These are phyloP conservation scores for Hysterium pulicare DNA, from an alignment of 2,329 filamentous ascomycete genomes.

Conservation along the genomic window DNA sequence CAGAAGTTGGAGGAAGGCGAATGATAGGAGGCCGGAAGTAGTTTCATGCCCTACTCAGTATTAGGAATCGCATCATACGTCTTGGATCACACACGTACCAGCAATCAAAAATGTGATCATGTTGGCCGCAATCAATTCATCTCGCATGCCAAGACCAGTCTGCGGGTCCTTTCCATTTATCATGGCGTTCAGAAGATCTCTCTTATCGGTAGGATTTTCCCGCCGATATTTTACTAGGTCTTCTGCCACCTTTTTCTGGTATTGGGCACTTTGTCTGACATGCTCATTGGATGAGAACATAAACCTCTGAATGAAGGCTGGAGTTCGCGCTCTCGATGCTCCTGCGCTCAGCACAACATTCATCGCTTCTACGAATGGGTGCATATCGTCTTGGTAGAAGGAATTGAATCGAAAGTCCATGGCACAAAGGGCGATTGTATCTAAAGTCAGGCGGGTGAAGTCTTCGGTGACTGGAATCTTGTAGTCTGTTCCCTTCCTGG, in stretches of 20 bases:
- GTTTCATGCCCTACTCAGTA: conserved; percentile 34
- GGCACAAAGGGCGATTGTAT: conserved; percentile 27
- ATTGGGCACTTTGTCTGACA: neutral
- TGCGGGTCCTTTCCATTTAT: conserved; percentile 56
- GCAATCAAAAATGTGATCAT: conserved; percentile 63
- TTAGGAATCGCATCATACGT: neutral
- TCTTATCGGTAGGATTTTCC: conserved; percentile 47
- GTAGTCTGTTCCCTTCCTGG: conserved; percentile 43
- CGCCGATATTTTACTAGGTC: conserved; percentile 53
- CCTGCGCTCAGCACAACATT: conserved; percentile 13
- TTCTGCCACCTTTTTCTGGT: conserved; percentile 12
- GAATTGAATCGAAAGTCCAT: conserved; percentile 31
- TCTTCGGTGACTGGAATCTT: conserved; percentile 25
- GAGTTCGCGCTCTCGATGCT: conserved; percentile 8
- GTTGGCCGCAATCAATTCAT: conserved; percentile 61
- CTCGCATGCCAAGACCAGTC: conserved; percentile 53
- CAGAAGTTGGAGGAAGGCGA: conserved; percentile 47
- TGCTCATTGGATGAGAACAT: conserved; percentile 1
- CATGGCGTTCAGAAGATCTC: conserved; percentile 58
- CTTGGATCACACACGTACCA: conserved; percentile 9
- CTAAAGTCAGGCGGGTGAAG: conserved; percentile 26
- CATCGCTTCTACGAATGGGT: conserved; percentile 28
- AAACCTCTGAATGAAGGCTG: conserved; percentile 2
- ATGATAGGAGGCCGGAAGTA: conserved; percentile 25
- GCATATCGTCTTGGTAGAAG: conserved; percentile 22